Evolutionary conservation across 805 yeast species (phyloP), one percentile per base, ranked within the genome.

Genomic region (Isabelozyma pseudorhagii): DNA sequence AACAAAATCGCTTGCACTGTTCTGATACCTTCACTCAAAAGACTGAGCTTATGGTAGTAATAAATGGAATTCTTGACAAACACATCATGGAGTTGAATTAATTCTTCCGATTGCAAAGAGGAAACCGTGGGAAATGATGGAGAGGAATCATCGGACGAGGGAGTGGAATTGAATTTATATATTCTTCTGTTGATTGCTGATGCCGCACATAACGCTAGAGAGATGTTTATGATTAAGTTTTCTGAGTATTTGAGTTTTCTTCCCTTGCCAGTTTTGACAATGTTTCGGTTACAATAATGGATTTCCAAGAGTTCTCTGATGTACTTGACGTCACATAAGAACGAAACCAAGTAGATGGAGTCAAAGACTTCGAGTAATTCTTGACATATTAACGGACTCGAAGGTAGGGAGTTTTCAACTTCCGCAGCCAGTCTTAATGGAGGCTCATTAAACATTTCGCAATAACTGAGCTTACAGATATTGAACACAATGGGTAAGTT

Each of bases 1-100:
- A 84, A 56, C 21, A 85, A 53, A 8, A 83, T 64, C 0, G 80
- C 87, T 57, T 75, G 82, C 13, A 83, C 63, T 3, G 83, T 75
- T 39, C 65, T 66, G 0, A 79, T 46, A 9, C 84, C 85, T 51
- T 80, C 85, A 54, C 80, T 76, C 36, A 76, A 58, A 1, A 79
- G 67, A 5, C 77, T 63, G 7, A 82, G 60, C 51, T 80, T 71
- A 54, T 80, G 82, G 54, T 77, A 84, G 58, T 80, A 84, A 56
- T 64, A 79, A 21, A 83, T 60, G 0, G 83, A 64, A 50, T 57
- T 61, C 46, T 59, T 54, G 42, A 67, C 53, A 25, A 64, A 54
- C 7, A 52, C 47, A 9, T 54, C 45, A 46, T 63, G 64, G 39
- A 66, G 47, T 5, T 45, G 44, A 9, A 49, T 42, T 44, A 68